Conservation (phyloP, 1,284 basidiomycete species). For the Cutaneotrichosporon cutaneum region DNA sequence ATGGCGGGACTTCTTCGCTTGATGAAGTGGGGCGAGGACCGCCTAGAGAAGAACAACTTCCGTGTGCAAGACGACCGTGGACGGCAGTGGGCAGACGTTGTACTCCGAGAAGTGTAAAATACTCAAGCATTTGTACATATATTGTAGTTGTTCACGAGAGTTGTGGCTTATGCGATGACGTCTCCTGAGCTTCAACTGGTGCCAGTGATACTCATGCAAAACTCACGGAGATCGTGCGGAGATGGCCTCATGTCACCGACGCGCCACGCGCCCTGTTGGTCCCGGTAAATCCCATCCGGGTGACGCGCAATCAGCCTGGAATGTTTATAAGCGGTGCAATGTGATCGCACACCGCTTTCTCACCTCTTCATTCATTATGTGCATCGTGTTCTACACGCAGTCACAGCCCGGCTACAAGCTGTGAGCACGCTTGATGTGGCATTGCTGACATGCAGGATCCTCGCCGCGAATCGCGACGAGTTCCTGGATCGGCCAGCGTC, state of each 20-base stretch:
- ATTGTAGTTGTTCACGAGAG: slow-evolving; percentile 1
- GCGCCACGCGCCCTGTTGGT: no score
- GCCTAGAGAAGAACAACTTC: slow-evolving; percentile 62
- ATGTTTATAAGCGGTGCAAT: background rate
- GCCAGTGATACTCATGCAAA: no score
- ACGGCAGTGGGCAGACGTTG: slow-evolving; percentile 24
- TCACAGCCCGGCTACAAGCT: slow-evolving; percentile 45
- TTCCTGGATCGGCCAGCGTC: slow-evolving; percentile 43
- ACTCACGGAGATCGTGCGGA: background rate
- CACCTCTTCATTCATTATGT: slow-evolving; percentile 30
- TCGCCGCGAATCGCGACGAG: slow-evolving; percentile 51
- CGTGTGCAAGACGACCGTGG: slow-evolving; percentile 24
- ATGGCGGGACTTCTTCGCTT: slow-evolving; percentile 80
- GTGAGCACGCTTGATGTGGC: slow-evolving; percentile 24
- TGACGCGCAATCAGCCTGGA: background rate
- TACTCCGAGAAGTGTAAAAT: slow-evolving; percentile 12
- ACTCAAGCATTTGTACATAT: slow-evolving; percentile 1
- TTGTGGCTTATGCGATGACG: background rate
- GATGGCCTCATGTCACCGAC: background rate
- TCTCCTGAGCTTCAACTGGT: no score
- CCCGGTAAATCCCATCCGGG: background rate
- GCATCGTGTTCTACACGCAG: slow-evolving; percentile 48
- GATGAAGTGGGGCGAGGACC: slow-evolving; percentile 81
- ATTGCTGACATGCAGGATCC: slow-evolving; percentile 30
- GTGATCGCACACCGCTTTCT: background rate